Evolutionary conservation across 2,329 filamentous ascomycete genomes (phyloP).

Genomic region (Venturia carpophila): DNA sequence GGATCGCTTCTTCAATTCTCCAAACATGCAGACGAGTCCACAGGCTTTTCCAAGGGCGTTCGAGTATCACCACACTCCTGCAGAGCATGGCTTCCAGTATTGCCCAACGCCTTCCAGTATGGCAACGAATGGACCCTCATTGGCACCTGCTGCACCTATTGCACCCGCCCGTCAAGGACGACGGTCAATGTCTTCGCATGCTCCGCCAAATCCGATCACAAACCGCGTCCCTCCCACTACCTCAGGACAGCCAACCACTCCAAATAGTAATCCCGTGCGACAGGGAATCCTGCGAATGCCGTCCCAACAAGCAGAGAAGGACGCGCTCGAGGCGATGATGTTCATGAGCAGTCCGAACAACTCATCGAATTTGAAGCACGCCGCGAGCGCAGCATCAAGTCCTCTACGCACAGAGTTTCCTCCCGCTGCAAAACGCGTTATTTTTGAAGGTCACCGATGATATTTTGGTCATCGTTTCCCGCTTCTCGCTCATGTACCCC

Average conservation of each 20-base stretch:
- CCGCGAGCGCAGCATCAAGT: slow-evolving; percentile 11
- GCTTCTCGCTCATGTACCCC: not conserved
- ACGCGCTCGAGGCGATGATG: slow-evolving; percentile 70
- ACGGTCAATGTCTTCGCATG: slow-evolving; percentile 29
- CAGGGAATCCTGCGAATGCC: slow-evolving; percentile 56
- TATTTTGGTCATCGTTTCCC: not conserved
- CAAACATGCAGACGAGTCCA: slow-evolving; percentile 11
- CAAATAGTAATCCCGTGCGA: slow-evolving; percentile 25
- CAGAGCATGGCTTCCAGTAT: not conserved
- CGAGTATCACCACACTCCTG: not conserved
- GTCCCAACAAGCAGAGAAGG: slow-evolving; percentile 65
- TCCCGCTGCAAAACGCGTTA: slow-evolving; percentile 8
- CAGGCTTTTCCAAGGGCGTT: not conserved
- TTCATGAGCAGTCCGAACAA: slow-evolving; percentile 77
- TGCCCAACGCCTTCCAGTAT: slow-evolving; percentile 24
- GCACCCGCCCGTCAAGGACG: slow-evolving; percentile 28
- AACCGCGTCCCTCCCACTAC: slow-evolving; percentile 27
- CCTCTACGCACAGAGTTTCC: slow-evolving; percentile 14
- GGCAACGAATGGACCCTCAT: slow-evolving; percentile 24
- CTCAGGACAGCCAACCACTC: slow-evolving; percentile 21
- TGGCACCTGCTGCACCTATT: slow-evolving; percentile 31
- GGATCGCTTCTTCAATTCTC: slow-evolving; percentile 15
- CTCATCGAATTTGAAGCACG: slow-evolving; percentile 46
- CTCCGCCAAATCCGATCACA: slow-evolving; percentile 30
- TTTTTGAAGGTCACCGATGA: slow-evolving; percentile 14